These are phyloP conservation scores for Phytophthora pistaciae DNA, from an alignment of 352 stramenopile species.

Conservation along the genomic window DNA sequence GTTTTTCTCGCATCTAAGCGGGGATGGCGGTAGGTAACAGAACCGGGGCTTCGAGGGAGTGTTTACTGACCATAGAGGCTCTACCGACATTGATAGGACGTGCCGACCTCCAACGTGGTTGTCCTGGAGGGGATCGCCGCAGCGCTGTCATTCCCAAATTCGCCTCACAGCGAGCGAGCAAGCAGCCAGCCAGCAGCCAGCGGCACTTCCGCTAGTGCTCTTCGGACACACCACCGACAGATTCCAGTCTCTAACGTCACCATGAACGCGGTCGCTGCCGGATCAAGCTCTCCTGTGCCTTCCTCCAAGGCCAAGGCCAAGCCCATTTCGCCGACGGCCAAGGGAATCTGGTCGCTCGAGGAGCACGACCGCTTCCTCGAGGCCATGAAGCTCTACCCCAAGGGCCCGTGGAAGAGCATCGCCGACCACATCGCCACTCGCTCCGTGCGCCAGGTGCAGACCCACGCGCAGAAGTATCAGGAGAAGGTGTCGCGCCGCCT, in stretches of 20 bases:
- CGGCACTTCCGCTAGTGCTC: not conserved
- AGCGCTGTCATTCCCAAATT: slow-evolving; percentile 42
- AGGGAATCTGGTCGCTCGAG: slow-evolving; percentile 70
- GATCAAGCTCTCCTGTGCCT: slow-evolving; percentile 34
- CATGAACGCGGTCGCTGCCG: slow-evolving; percentile 37
- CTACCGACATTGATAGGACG: slow-evolving; percentile 29
- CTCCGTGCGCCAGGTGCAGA: slow-evolving; percentile 77
- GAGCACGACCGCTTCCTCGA: slow-evolving; percentile 81
- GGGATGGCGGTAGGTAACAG: slow-evolving; percentile 34
- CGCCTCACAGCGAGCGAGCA: slow-evolving; percentile 22
- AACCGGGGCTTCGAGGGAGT: slow-evolving; percentile 9
- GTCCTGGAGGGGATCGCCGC: slow-evolving; percentile 16
- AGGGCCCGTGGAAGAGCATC: slow-evolving; percentile 79
- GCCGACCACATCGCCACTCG: slow-evolving; percentile 77
- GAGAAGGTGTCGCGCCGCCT: slow-evolving; percentile 76
- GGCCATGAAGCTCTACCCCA: slow-evolving; percentile 73
- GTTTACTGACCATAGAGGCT: slow-evolving; percentile 38
- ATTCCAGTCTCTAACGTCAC: not conserved
- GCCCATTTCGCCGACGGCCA: slow-evolving; percentile 43
- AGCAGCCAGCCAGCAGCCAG: slow-evolving; percentile 8
- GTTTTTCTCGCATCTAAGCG: slow-evolving; percentile 11
- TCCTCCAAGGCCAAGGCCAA: slow-evolving; percentile 23
- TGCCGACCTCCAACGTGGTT: slow-evolving; percentile 31
- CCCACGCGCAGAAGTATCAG: slow-evolving; percentile 84
- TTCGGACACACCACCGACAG: not conserved